A percentile compares a stretch with the other conserved stretches of the same genome.
phyloP scores from a whole-genome alignment of 1,284 basidiomycete species.

The Taiwanofungus camphoratus region DNA sequence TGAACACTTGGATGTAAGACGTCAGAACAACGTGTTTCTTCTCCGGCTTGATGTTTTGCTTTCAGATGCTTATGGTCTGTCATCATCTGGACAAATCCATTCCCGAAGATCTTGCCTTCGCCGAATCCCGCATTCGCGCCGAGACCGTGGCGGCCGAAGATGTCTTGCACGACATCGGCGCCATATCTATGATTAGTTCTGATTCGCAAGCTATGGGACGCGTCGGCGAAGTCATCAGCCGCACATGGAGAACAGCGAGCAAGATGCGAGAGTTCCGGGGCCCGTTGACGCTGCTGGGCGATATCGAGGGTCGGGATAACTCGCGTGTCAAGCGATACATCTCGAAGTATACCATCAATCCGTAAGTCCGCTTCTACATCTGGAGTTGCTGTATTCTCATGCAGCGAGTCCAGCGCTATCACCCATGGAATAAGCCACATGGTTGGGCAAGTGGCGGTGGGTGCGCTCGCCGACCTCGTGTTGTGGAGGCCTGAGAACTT shows the following conservation, averaged over 20 bases:
- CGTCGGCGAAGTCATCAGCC: slow-evolving; percentile 89
- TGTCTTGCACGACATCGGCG: slow-evolving; percentile 90
- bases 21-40: not conserved
- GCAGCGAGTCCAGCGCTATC: slow-evolving; percentile 61
- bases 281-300: slow-evolving; percentile 57
- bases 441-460: slow-evolving; percentile 81
- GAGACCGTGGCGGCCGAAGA: slow-evolving; percentile 99
- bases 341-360: slow-evolving; percentile 97
- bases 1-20: slow-evolving; percentile 89
- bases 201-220: slow-evolving; percentile 98
- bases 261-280: slow-evolving; percentile 87
- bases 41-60: slow-evolving; percentile 1
- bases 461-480: slow-evolving; percentile 89
- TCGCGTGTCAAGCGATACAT: slow-evolving; percentile 96
- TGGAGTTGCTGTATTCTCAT: slow-evolving; percentile 5
- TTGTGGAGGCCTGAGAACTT: slow-evolving; percentile 94
- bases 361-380: slow-evolving; percentile 51
- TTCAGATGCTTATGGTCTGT: slow-evolving; percentile 95
- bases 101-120: slow-evolving; percentile 92
- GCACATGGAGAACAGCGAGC: slow-evolving; percentile 96
- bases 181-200: slow-evolving; percentile 94
- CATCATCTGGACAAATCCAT: slow-evolving; percentile 89
- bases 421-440: slow-evolving; percentile 89
- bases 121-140: slow-evolving; percentile 93
- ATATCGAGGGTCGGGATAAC: slow-evolving; percentile 74